Evolutionary conservation across 2,329 filamentous ascomycete genomes (phyloP), one percentile per base, ranked within the genome.

Genomic region (Nothopassalora personata): DNA sequence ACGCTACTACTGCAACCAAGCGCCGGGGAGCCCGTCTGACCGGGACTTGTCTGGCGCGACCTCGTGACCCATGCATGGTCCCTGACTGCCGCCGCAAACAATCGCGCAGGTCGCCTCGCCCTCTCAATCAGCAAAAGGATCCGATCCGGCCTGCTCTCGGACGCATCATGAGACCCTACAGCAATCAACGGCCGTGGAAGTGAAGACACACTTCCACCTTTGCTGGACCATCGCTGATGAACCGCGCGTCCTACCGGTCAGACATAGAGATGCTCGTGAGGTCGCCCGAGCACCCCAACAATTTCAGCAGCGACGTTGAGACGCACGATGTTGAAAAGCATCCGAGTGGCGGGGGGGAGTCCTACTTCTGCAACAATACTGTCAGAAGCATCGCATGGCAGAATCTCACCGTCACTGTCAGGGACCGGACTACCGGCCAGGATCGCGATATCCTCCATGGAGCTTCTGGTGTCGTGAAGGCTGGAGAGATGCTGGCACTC

Each of bases 401-500:
- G 31, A 76, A 80, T 56, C 74, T 91, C 47, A 84, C 79, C 0
- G 87, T 91, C 27, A 85, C 80, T 0, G 87, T 91, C 57, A 86
- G 87, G 62, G 87, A 91, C 70, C 79, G 82, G 6, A 76, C 81
- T 58, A 86, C 84, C 0, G 85, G 86, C 65, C 65, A 81, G 58
- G 77, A 81, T 0, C 82, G 83, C 57, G 55, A 61, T 49, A 66
- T 66, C 34, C 60, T 66, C 46, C 33, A 64, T 18, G 46, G 39
- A 18, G 57, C 60, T 23, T 64, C 62, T 27, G 64, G 64, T 10
- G 54, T 66, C 45, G 62, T 61, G n/a, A 57, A 54, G 9, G 84
- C 85, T 36, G 88, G 87, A 28, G 83, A 90, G 67, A 77, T 91
- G 46, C 80, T 90, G 58, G 90, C 90, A 46, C 73, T 94, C 39